These are phyloP conservation scores for Coemansia nantahalensis DNA, from an alignment of 192 early-diverging fungal genomes.

Conservation along the genomic window DNA sequence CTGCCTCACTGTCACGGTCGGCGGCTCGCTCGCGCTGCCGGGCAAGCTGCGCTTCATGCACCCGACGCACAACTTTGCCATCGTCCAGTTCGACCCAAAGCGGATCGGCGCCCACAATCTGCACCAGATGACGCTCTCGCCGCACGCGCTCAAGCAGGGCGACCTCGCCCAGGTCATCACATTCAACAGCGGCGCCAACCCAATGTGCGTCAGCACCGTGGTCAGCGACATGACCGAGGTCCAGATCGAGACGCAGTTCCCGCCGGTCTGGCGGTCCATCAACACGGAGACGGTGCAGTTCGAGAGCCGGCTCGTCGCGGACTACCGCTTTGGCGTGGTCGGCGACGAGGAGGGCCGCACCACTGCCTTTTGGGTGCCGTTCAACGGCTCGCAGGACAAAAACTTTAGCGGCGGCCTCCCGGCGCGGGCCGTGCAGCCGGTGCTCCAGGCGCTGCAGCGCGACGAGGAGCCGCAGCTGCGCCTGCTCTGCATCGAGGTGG, in stretches of 20 bases:
- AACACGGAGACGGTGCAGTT: slow-evolving; percentile 35
- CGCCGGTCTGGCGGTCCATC: slow-evolving; percentile 42
- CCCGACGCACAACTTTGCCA: slow-evolving; percentile 84
- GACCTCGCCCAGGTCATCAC: slow-evolving; percentile 60
- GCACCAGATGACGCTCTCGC: slow-evolving; percentile 58
- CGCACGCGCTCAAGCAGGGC: slow-evolving; percentile 61
- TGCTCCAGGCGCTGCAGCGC: slow-evolving; percentile 50
- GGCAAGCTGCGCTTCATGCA: slow-evolving; percentile 80
- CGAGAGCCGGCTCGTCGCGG: slow-evolving; percentile 24
- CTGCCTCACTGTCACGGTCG: slow-evolving; percentile 80
- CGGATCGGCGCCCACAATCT: slow-evolving; percentile 77
- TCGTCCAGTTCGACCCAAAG: slow-evolving; percentile 77
- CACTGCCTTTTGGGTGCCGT: slow-evolving; percentile 39
- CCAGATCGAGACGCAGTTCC: slow-evolving; percentile 28
- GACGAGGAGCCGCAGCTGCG: slow-evolving; percentile 56
- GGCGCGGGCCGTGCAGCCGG: slow-evolving; percentile 50
- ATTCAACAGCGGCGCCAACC: slow-evolving; percentile 53
- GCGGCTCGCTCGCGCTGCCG: slow-evolving; percentile 84
- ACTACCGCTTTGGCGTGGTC: slow-evolving; percentile 35
- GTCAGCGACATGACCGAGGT: slow-evolving; percentile 61
- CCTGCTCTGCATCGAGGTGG: slow-evolving; percentile 62
- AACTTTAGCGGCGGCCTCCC: slow-evolving; percentile 55
- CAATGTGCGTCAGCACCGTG: slow-evolving; percentile 60
- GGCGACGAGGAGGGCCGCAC: slow-evolving; percentile 36
- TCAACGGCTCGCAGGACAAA: slow-evolving; percentile 39